Conservation (phyloP, 176 grass and related monocot genomes). For the Hsuehochloa calcarea region DNA sequence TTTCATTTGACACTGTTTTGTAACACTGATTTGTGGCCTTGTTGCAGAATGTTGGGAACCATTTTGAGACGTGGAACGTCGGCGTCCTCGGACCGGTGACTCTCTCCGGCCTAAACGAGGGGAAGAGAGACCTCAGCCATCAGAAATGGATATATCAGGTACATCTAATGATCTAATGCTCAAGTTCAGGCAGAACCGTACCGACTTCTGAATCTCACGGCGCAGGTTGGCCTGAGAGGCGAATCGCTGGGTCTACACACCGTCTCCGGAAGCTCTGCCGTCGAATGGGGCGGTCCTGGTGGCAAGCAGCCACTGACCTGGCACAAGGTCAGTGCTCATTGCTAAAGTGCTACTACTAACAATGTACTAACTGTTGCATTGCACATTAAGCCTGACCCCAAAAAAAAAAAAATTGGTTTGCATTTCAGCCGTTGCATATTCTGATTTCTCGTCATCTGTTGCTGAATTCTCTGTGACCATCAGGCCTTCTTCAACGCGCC, state of each 20-base stretch:
- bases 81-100: slow-evolving; percentile 83
- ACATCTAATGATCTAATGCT: not conserved
- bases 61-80: slow-evolving; percentile 81
- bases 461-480: not conserved
- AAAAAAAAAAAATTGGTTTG: not conserved
- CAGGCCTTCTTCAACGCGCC: slow-evolving; percentile 85
- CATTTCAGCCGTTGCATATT: not conserved
- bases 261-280: slow-evolving; percentile 61
- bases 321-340: slow-evolving; percentile 67
- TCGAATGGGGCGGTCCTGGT: slow-evolving; percentile 59
- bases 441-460: not conserved
- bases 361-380: not conserved
- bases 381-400: not conserved
- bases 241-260: slow-evolving; percentile 62
- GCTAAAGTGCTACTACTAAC: not conserved
- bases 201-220: slow-evolving; percentile 5
- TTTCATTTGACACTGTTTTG: not conserved
- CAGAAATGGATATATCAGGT: slow-evolving; percentile 97
- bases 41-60: slow-evolving; percentile 69
- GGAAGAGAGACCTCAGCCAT: slow-evolving; percentile 68
- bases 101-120: slow-evolving; percentile 57
- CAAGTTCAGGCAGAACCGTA: not conserved
- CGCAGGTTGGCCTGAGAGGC: slow-evolving; percentile 73
- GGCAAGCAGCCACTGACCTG: slow-evolving; percentile 73
- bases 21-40: slow-evolving; percentile 3